A percentile compares a stretch with the other conserved stretches of the same genome.
Evolutionary conservation across 495 filamentous ascomycete genomes (phyloP).

Genomic region (Pseudevernia furfuracea): DNA sequence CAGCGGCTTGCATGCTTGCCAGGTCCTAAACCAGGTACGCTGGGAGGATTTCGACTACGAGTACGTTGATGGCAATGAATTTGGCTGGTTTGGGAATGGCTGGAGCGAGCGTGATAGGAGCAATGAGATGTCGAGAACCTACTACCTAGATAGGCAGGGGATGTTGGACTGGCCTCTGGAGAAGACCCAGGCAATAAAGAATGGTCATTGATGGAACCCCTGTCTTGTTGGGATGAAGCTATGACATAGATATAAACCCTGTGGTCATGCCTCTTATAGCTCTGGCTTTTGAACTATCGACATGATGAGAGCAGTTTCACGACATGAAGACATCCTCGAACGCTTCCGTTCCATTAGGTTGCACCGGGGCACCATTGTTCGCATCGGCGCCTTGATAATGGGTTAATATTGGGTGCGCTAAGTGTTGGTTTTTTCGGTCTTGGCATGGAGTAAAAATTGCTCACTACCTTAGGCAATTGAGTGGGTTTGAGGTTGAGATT

Average conservation of each 20-base stretch:
- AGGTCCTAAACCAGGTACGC: conserved; percentile 50
- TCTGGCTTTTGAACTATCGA: no score
- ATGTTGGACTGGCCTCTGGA: neutral
- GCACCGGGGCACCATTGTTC: no score
- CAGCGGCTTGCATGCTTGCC: conserved; percentile 50
- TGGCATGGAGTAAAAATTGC: no score
- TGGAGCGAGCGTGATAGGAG: conserved; percentile 40
- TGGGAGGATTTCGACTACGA: conserved; percentile 70
- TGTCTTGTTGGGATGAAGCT: no score
- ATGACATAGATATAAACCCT: no score
- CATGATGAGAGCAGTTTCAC: no score
- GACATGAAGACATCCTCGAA: no score
- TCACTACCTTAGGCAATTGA: no score
- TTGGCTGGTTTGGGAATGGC: conserved; percentile 52
- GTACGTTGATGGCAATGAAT: conserved; percentile 48
- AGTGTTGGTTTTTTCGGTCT: no score
- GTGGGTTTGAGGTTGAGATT: no score
- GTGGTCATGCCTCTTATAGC: no score
- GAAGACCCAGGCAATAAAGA: neutral
- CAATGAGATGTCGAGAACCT: conserved; percentile 4
- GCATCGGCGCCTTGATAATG: neutral
- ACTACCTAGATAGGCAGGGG: conserved; percentile 7
- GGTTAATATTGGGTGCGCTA: conserved; percentile 10
- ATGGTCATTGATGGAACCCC: neutral
- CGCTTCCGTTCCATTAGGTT: neutral